phyloP scores from a whole-genome alignment of 1,284 basidiomycete genomes.

The Leccinum cinnamomeum region DNA sequence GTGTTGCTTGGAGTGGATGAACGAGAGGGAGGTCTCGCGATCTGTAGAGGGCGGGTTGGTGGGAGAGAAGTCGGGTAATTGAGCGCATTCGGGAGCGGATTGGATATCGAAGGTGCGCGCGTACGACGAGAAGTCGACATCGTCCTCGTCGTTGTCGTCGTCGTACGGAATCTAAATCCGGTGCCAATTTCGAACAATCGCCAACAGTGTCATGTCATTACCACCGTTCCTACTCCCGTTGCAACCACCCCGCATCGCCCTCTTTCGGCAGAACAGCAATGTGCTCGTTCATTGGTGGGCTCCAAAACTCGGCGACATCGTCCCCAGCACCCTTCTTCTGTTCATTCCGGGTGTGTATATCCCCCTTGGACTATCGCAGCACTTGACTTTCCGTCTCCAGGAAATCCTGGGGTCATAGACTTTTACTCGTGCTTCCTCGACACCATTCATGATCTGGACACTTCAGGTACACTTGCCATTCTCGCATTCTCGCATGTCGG shows the following conservation, averaged over 20 bases:
- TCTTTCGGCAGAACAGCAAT: slow-evolving; percentile 42
- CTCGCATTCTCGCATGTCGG: slow-evolving; percentile 55
- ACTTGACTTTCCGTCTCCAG: slow-evolving; percentile 23
- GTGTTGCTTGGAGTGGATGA: slow-evolving; percentile 46
- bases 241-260: slow-evolving; percentile 32
- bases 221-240: slow-evolving; percentile 38
- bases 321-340: slow-evolving; percentile 43
- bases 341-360: slow-evolving; percentile 55
- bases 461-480: slow-evolving; percentile 44
- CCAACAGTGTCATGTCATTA: slow-evolving; percentile 17
- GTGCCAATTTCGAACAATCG: slow-evolving; percentile 1
- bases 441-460: too few species aligned
- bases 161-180: slow-evolving; percentile 7
- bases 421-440: too few species aligned
- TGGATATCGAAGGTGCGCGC: slow-evolving; percentile 32
- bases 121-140: slow-evolving; percentile 29
- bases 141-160: slow-evolving; percentile 11
- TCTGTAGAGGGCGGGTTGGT: slow-evolving; percentile 31
- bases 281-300: slow-evolving; percentile 63
- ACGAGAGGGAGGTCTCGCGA: slow-evolving; percentile 43
- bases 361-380: neutral
- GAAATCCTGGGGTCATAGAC: slow-evolving; percentile 60
- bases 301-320: slow-evolving; percentile 24
- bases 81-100: slow-evolving; percentile 25
- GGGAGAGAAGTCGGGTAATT: slow-evolving; percentile 28